Evolutionary conservation across 352 stramenopile genomes (phyloP).

Genomic region (Thalassiosira hispida): DNA sequence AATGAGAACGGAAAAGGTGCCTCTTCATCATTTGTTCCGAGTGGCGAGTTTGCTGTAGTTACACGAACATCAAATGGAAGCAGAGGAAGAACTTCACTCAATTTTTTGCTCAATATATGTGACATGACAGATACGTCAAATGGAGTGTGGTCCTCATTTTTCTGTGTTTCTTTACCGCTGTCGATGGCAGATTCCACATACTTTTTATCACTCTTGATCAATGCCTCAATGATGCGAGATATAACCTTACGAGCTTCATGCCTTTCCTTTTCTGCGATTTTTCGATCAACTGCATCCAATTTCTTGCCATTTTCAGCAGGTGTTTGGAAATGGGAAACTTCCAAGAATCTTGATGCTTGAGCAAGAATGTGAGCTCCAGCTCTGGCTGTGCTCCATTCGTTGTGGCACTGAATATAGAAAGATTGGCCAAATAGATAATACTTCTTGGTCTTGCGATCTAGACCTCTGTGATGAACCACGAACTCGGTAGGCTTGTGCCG

Average conservation of each 20-base stretch:
- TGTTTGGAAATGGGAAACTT: slow-evolving; percentile 33
- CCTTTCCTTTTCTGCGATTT: slow-evolving; percentile 46
- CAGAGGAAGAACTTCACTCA: slow-evolving; percentile 63
- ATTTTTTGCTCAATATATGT: slow-evolving; percentile 62
- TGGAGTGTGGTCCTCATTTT: slow-evolving; percentile 22
- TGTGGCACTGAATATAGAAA: slow-evolving; percentile 81
- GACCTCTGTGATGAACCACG: slow-evolving; percentile 74
- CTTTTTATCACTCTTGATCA: slow-evolving; percentile 74
- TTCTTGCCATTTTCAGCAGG: slow-evolving; percentile 49
- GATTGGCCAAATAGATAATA: slow-evolving; percentile 75
- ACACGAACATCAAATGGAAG: slow-evolving; percentile 83
- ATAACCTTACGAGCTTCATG: slow-evolving; percentile 62
- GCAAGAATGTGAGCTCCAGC: slow-evolving; percentile 83
- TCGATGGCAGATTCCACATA: slow-evolving; percentile 68
- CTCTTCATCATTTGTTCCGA: slow-evolving; percentile 71
- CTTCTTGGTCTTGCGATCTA: slow-evolving; percentile 51
- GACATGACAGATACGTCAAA: slow-evolving; percentile 71
- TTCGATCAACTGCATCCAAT: slow-evolving; percentile 29
- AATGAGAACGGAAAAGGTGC: slow-evolving; percentile 77
- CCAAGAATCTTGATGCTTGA: slow-evolving; percentile 78
- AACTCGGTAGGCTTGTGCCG: slow-evolving; percentile 79
- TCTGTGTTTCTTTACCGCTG: slow-evolving; percentile 33
- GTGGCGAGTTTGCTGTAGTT: slow-evolving; percentile 55
- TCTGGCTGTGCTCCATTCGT: slow-evolving; percentile 84
- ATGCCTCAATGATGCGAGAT: slow-evolving; percentile 70